Evolutionary conservation across 192 early-diverging fungal species (phyloP), one percentile per base, ranked within the genome.

Genomic region (Helicostylum pulchrum): DNA sequence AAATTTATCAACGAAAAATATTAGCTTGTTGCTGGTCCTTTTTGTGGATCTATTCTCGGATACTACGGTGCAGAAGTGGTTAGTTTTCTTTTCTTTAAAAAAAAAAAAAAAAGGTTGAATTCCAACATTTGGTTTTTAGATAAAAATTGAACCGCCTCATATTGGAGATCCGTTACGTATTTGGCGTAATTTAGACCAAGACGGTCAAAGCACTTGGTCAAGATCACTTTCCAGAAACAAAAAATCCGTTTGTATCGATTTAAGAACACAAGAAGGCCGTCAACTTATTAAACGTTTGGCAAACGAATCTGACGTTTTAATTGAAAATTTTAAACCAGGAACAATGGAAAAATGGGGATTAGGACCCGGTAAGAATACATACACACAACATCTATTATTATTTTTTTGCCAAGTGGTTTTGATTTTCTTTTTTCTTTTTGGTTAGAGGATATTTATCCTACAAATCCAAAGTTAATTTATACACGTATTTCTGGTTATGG

Each of bases 281-380:
- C 67, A 65, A 19, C 26, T 76, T 17, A 68, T 76, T 19, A 66
- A 67, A 32, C n/a, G 63, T 14, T 21, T 76, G 7, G 74, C 68
- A 4, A 55, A 67, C 30, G 20, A 71, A 64, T 75, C 70, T 8
- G 78, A 83, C 64, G 77, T 83, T 8, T 53, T 83, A 11, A 71
- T 83, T 47, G 81, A 83, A 53, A 83, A 83, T 45, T 83, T 81
- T 64, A 72, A 73, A 15, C 81, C 81, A 39, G 80, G 77, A 39
- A 78, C 73, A 11, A 75, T 83, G 76, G 77, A 83, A 55, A 83
- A 81, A 64, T 83, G 80, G 79, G 80, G 80, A 23, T 62, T 83
- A 53, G 81, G 81, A 1, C 80, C 80, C 21, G 75, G 72, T 74
- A 65, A 47, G 49, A n/a, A n/a, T n/a, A n/a, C n/a, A n/a, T n/a